A percentile compares a stretch with the other conserved stretches of the same genome.
These are phyloP conservation scores for Fusarium nygamai DNA, from an alignment of 2,329 filamentous ascomycete species.

Conservation along the genomic window DNA sequence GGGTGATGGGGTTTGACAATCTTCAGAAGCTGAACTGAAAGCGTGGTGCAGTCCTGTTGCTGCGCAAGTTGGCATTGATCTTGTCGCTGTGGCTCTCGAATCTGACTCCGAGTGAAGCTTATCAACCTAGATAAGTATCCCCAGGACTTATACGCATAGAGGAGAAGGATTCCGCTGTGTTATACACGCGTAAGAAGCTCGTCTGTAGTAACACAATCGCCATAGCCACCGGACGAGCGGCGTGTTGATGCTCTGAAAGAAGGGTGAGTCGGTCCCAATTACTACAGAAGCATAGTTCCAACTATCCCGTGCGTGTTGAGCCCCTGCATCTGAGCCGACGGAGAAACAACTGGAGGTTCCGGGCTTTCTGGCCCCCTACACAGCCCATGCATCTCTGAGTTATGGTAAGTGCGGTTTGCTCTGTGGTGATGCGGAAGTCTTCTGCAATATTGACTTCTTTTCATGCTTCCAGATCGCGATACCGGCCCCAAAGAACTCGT, in stretches of 20 bases:
- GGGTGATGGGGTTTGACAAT: background rate
- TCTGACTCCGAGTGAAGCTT: background rate
- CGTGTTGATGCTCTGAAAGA: background rate
- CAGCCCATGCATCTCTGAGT: background rate
- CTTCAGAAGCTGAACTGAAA: accelerated
- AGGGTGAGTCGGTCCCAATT: accelerated
- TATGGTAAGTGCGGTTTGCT: background rate
- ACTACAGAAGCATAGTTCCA: accelerated
- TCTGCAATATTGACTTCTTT: accelerated
- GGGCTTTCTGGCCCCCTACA: background rate
- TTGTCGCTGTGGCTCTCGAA: accelerated
- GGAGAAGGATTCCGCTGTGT: accelerated
- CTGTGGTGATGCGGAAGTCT: background rate
- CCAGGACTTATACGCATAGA: background rate
- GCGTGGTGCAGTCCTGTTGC: background rate
- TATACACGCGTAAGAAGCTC: background rate
- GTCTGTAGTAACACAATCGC: accelerated
- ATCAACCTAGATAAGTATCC: accelerated
- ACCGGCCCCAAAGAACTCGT: accelerated
- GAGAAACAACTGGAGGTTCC: accelerated
- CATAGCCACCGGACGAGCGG: background rate
- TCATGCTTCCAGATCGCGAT: background rate
- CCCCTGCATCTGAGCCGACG: background rate
- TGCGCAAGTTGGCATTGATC: background rate
- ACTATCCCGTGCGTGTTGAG: accelerated